Conservation (phyloP, 2,329 filamentous ascomycete species). For the Furcasterigmium sp. region DNA sequence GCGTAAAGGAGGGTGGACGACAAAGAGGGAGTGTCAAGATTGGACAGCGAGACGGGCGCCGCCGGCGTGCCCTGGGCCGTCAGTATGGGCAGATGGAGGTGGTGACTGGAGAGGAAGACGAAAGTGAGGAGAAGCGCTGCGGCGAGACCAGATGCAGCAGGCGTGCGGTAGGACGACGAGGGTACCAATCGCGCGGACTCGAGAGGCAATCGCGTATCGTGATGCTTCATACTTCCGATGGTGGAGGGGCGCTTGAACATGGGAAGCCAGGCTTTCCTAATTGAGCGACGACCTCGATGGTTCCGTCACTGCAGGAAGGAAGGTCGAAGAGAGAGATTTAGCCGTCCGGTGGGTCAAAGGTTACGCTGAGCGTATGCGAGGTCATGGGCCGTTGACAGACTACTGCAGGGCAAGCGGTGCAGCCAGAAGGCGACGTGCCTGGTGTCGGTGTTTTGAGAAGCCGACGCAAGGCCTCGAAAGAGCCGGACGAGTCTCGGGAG, state of each 20-base stretch:
- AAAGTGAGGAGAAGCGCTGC: slow-evolving; percentile 8
- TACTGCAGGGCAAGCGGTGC: too few species aligned
- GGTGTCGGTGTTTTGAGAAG: too few species aligned
- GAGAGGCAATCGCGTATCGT: background rate
- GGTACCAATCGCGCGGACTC: background rate
- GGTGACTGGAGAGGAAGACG: slow-evolving; percentile 12
- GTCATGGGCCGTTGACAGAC: too few species aligned
- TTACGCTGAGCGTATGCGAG: too few species aligned
- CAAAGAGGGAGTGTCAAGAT: background rate
- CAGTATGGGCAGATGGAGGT: slow-evolving; percentile 2
- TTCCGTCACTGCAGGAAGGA: slow-evolving; percentile 3
- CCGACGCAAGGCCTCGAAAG: too few species aligned
- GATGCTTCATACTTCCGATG: background rate
- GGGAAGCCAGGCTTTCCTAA: slow-evolving; percentile 5
- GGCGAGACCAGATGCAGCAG: background rate
- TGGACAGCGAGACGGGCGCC: background rate
- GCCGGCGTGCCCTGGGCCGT: background rate
- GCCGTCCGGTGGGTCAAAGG: too few species aligned
- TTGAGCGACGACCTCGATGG: slow-evolving; percentile 5
- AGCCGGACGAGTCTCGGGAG: too few species aligned
- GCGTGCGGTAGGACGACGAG: slow-evolving; percentile 3
- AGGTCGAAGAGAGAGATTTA: background rate
- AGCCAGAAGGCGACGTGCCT: too few species aligned
- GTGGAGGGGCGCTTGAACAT: too few species aligned
- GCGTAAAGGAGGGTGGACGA: slow-evolving; percentile 33